These are phyloP conservation scores for Xylaria polymorpha DNA, from an alignment of 2,329 filamentous ascomycete species.

Conservation along the genomic window DNA sequence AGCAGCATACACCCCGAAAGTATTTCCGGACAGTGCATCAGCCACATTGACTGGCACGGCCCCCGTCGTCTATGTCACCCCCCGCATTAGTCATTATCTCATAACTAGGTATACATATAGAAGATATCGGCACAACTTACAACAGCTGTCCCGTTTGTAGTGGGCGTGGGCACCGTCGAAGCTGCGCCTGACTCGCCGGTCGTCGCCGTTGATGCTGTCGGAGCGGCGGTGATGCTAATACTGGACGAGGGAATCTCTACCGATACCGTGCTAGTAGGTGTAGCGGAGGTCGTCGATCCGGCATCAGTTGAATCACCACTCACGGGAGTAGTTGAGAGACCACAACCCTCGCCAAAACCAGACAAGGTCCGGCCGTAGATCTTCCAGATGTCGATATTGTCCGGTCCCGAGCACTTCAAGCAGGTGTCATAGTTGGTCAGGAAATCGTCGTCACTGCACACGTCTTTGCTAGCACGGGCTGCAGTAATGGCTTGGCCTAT, in stretches of 20 bases:
- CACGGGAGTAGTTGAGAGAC: constrained; percentile 20
- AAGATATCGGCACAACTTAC: constrained; percentile 2
- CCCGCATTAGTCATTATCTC: constrained; percentile 13
- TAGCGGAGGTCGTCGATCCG: neutral
- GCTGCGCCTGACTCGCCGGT: neutral
- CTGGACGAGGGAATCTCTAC: neutral
- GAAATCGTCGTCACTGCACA: constrained; percentile 22
- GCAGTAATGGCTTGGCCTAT: constrained; percentile 22
- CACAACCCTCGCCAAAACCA: constrained; percentile 17
- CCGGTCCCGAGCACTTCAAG: constrained; percentile 24
- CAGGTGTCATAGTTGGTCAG: constrained; percentile 20
- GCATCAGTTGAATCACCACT: neutral
- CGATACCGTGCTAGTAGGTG: constrained; percentile 3
- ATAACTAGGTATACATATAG: neutral
- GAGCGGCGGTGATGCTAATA: neutral
- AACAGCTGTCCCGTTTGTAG: constrained; percentile 5
- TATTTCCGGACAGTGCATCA: neutral
- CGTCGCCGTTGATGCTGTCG: neutral
- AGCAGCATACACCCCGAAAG: constrained; percentile 2
- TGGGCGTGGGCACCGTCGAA: neutral
- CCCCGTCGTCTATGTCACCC: constrained; percentile 16
- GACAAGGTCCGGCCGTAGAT: constrained; percentile 21
- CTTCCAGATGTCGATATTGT: constrained; percentile 28
- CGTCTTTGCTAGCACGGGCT: constrained; percentile 18
- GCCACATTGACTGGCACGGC: constrained; percentile 9